A percentile compares a stretch with the other conserved stretches of the same genome.
phyloP scores from a whole-genome alignment of 768 basidiomycete genomes.

The Hericium erinaceus region DNA sequence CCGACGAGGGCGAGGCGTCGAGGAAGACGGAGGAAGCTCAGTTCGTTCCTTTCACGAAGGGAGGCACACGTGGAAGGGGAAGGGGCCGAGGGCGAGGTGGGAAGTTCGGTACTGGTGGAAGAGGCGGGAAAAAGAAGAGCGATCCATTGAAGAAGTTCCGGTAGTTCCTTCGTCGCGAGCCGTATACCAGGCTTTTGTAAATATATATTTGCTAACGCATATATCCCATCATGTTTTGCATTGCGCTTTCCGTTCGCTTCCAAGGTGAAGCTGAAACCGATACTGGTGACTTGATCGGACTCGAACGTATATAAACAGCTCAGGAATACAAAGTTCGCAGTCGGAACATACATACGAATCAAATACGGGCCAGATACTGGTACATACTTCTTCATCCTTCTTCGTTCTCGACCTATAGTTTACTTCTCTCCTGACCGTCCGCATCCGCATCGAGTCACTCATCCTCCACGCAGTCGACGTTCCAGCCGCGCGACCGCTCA shows the following conservation, averaged over 20 bases:
- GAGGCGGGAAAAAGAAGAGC: slow-evolving; percentile 58
- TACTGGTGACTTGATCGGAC: no score
- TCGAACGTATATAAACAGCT: no score
- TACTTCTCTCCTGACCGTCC: neutral
- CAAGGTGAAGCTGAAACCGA: no score
- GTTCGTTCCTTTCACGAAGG: slow-evolving; percentile 72
- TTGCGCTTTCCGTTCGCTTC: neutral
- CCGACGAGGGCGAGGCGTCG: slow-evolving; percentile 17
- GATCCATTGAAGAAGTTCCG: slow-evolving; percentile 76
- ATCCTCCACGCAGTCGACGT: slow-evolving; percentile 30
- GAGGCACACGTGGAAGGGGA: slow-evolving; percentile 41
- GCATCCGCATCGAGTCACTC: slow-evolving; percentile 4
- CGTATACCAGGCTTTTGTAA: no score
- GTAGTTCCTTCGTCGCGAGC: neutral
- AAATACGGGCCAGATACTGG: no score
- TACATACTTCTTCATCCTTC: neutral
- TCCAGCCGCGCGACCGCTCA: slow-evolving; percentile 77
- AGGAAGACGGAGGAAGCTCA: slow-evolving; percentile 27
- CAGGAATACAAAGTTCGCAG: no score
- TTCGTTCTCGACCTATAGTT: neutral
- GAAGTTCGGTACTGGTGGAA: slow-evolving; percentile 25
- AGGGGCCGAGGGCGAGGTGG: slow-evolving; percentile 37
- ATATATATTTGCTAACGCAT: neutral
- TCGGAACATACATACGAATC: no score
- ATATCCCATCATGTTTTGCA: neutral